Percentiles rank a stretch among this genome's conserved stretches.
phyloP scores from a whole-genome alignment of 2,329 filamentous ascomycete genomes.

The Pleomassaria siparia region DNA sequence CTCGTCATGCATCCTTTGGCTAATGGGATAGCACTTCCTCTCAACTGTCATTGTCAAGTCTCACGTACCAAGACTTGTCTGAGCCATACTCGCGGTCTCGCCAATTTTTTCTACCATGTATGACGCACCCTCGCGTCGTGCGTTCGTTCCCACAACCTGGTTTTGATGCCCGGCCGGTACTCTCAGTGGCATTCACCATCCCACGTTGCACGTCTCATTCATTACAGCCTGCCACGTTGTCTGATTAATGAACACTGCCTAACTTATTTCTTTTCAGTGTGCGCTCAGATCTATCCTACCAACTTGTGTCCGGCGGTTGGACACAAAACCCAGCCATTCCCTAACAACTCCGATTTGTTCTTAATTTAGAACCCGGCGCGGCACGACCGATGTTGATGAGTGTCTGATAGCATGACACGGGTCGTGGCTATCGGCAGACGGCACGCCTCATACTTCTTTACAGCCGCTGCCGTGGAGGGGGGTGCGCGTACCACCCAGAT shows the following conservation, averaged over 20 bases:
- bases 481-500: not conserved
- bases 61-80: not conserved
- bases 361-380: not conserved
- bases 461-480: not conserved
- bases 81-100: not conserved
- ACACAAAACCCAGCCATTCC: not conserved
- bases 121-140: not conserved
- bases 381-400: not conserved
- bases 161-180: too few species aligned
- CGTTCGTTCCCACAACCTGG: not conserved
- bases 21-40: not conserved
- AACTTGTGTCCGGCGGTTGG: not conserved
- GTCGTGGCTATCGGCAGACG: too few species aligned
- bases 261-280: not conserved
- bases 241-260: not conserved
- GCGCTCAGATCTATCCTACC: not conserved
- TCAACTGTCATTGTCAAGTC: too few species aligned
- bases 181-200: not conserved
- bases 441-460: not conserved
- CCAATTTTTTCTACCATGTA: not conserved
- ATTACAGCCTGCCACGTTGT: not conserved
- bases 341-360: not conserved
- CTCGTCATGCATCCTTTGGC: not conserved
- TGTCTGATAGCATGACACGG: not conserved
- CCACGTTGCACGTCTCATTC: not conserved